A percentile compares a stretch with the other conserved stretches of the same genome.
Evolutionary conservation across 345 rosid species (phyloP).

Genomic region (Acer yangbiense): DNA sequence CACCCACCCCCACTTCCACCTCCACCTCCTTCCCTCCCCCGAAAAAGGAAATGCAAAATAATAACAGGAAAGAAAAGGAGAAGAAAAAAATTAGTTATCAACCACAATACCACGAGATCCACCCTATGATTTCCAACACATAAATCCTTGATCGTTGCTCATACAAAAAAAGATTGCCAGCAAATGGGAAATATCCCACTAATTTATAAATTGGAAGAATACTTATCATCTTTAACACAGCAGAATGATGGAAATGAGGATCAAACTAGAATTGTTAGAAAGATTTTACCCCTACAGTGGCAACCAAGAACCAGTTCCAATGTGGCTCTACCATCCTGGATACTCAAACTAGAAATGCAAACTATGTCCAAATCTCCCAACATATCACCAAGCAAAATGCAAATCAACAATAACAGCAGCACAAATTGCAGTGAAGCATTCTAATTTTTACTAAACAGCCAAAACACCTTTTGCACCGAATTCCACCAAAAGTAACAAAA

Average conservation of each 20-base stretch:
- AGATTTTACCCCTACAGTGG: not conserved
- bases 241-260: not conserved
- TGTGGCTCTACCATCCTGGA: not conserved
- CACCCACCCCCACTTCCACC: not conserved
- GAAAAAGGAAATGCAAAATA: no score
- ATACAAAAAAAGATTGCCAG: not conserved
- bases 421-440: not conserved
- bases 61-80: not conserved
- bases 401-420: not conserved
- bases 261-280: not conserved
- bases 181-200: not conserved
- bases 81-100: not conserved
- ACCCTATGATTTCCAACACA: not conserved
- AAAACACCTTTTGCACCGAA: not conserved
- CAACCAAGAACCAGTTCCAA: not conserved
- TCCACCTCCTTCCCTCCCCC: no score
- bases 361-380: not conserved
- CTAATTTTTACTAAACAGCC: not conserved
- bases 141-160: not conserved
- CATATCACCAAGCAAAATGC: constrained; percentile 4
- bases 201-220: not conserved
- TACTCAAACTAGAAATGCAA: not conserved
- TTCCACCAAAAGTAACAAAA: not conserved
- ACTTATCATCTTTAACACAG: not conserved
- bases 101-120: not conserved